These are phyloP conservation scores for Linum usitatissimum DNA, from an alignment of 345 rosid genomes.

Conservation along the genomic window DNA sequence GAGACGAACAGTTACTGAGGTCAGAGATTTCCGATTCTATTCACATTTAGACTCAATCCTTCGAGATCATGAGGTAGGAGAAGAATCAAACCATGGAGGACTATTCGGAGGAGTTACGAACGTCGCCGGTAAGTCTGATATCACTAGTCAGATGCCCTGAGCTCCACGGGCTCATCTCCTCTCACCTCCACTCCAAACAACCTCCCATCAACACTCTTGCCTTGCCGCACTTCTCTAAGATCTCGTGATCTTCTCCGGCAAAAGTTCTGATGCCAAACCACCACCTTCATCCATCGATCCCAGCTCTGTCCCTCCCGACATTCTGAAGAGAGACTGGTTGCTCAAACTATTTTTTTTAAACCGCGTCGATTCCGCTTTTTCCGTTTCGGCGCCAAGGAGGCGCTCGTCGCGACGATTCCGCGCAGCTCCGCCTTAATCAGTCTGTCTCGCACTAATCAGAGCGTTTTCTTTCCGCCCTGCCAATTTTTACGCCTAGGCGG, in stretches of 20 bases:
- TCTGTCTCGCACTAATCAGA: too few relatives aligned
- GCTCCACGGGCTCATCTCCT: constrained; percentile 45
- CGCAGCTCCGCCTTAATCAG: too few relatives aligned
- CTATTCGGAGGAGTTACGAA: constrained; percentile 84
- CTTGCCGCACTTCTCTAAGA: constrained; percentile 62
- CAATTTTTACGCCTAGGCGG: too few relatives aligned
- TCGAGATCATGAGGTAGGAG: not conserved
- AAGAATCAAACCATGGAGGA: constrained; percentile 45
- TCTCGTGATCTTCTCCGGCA: constrained; percentile 27
- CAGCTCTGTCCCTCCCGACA: constrained; percentile 16
- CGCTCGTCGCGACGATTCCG: too few relatives aligned
- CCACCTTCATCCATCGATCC: constrained; percentile 16
- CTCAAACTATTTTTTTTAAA: too few relatives aligned
- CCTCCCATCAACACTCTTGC: constrained; percentile 87
- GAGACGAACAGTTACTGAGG: too few relatives aligned
- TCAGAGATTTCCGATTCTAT: too few relatives aligned
- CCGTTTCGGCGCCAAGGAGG: too few relatives aligned
- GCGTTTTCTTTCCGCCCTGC: too few relatives aligned
- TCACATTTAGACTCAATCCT: too few relatives aligned
- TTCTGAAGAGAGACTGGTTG: constrained; percentile 75
- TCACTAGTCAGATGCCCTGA: constrained; percentile 65
- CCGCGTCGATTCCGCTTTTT: too few relatives aligned
- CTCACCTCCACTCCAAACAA: constrained; percentile 63
- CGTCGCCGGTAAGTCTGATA: constrained; percentile 70
- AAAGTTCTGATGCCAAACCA: constrained; percentile 18